Evolutionary conservation across 495 filamentous ascomycete genomes (phyloP).

Genomic region (Aspergillus steynii): DNA sequence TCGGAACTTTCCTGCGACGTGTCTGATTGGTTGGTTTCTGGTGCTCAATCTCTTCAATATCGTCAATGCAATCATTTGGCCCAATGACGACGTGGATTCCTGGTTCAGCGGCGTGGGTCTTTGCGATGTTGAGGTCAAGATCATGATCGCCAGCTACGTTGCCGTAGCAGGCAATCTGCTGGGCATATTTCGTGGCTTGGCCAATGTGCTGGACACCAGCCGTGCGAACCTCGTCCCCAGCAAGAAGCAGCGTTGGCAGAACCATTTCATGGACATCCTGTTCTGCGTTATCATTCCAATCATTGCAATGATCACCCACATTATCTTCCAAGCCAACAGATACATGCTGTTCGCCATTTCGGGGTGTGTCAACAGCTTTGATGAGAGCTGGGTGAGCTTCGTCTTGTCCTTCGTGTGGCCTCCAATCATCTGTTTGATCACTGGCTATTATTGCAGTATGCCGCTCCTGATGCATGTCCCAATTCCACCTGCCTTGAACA

Average conservation of each 20-base stretch:
- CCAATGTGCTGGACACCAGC: slow-evolving; percentile 66
- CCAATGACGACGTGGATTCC: slow-evolving; percentile 59
- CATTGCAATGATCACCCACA: slow-evolving; percentile 65
- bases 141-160: slow-evolving; percentile 63
- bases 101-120: slow-evolving; percentile 77
- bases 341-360: slow-evolving; percentile 73
- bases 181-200: slow-evolving; percentile 75
- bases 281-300: slow-evolving; percentile 70
- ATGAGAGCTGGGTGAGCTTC: slow-evolving; percentile 71
- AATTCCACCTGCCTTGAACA: neutral
- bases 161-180: slow-evolving; percentile 60
- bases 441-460: slow-evolving; percentile 73
- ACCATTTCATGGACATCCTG: slow-evolving; percentile 58
- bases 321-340: slow-evolving; percentile 65
- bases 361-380: slow-evolving; percentile 67
- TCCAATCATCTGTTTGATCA: slow-evolving; percentile 62
- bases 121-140: slow-evolving; percentile 80
- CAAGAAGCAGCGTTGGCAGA: slow-evolving; percentile 51
- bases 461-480: neutral
- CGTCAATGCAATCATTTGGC: slow-evolving; percentile 83
- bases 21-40: slow-evolving; percentile 63
- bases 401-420: slow-evolving; percentile 66
- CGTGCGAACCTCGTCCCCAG: slow-evolving; percentile 54
- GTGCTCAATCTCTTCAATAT: slow-evolving; percentile 67
- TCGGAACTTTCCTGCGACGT: slow-evolving; percentile 49